These are phyloP conservation scores for Trichosporon faecale DNA, from an alignment of 1,284 basidiomycete species.

Conservation along the genomic window DNA sequence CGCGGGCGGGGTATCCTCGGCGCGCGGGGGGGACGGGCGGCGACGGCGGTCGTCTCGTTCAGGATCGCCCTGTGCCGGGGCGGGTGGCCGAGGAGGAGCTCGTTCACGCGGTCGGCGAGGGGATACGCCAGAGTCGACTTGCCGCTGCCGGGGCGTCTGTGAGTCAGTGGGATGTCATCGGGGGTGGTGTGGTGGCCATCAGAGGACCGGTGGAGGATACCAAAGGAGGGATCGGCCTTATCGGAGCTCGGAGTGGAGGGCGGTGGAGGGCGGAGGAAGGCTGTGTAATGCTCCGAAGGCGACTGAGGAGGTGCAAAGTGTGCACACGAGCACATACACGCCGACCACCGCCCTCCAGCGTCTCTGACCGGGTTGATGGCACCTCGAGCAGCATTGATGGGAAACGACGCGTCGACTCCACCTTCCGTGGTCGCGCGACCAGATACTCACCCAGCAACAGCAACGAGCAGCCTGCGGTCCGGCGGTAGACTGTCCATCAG, in stretches of 20 bases:
- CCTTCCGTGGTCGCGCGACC: not conserved
- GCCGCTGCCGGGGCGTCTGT: slow-evolving; percentile 54
- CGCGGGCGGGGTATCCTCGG: not conserved
- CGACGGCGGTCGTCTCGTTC: slow-evolving; percentile 15
- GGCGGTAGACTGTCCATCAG: slow-evolving; percentile 53
- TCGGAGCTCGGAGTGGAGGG: slow-evolving; percentile 8
- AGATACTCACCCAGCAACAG: slow-evolving; percentile 37
- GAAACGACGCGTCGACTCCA: too few species aligned
- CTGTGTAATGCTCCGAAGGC: not conserved
- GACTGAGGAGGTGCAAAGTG: not conserved
- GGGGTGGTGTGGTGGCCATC: too few species aligned
- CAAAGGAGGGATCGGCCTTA: not conserved
- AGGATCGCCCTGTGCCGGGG: not conserved
- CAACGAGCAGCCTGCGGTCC: slow-evolving; percentile 65
- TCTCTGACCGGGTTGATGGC: too few species aligned
- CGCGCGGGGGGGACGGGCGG: slow-evolving; percentile 1
- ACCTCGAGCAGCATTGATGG: too few species aligned
- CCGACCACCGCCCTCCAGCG: not conserved
- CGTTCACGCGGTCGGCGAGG: slow-evolving; percentile 48
- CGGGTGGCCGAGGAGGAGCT: slow-evolving; percentile 25
- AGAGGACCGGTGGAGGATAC: not conserved
- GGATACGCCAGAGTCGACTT: slow-evolving; percentile 55
- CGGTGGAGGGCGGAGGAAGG: slow-evolving; percentile 2
- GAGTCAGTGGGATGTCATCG: not conserved
- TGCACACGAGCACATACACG: not conserved